phyloP scores from a whole-genome alignment of 2,329 filamentous ascomycete genomes.

The Pseudogymnoascus sp. region DNA sequence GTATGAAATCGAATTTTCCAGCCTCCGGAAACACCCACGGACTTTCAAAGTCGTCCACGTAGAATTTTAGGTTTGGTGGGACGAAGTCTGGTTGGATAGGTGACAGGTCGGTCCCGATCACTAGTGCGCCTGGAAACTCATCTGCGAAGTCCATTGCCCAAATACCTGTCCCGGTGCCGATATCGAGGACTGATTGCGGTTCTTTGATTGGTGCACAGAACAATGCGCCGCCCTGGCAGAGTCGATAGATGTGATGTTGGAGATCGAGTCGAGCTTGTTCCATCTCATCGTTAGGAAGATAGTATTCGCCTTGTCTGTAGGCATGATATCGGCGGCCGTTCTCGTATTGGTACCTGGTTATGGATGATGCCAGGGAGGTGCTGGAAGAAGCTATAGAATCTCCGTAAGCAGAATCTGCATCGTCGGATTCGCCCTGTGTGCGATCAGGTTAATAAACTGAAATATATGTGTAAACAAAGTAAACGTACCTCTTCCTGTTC shows the following conservation, averaged over 20 bases:
- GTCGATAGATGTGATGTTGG: background rate
- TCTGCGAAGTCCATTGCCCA: too few relatives aligned
- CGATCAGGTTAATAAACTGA: background rate
- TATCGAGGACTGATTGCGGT: conserved; percentile 16
- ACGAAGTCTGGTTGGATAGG: conserved; percentile 36
- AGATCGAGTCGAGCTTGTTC: background rate
- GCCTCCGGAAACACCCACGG: conserved; percentile 36
- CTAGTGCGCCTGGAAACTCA: too few relatives aligned
- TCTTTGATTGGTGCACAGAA: conserved; percentile 7
- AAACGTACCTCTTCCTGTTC: background rate
- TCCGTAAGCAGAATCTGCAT: conserved; percentile 5
- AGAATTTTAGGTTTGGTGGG: conserved; percentile 62
- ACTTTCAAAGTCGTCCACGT: conserved; percentile 35
- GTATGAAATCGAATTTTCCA: conserved; percentile 44
- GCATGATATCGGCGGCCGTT: conserved; percentile 38
- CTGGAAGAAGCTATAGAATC: background rate
- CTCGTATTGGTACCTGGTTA: conserved; percentile 36
- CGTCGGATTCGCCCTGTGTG: background rate
- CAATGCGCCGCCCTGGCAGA: background rate
- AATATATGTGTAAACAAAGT: background rate
- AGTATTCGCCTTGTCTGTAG: conserved; percentile 30
- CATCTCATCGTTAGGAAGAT: background rate
- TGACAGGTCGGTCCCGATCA: background rate
- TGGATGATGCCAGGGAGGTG: conserved; percentile 34
- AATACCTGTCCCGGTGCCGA: too few relatives aligned